These are phyloP conservation scores for Backusella tuberculispora DNA, from an alignment of 192 early-diverging fungal genomes.

Conservation along the genomic window DNA sequence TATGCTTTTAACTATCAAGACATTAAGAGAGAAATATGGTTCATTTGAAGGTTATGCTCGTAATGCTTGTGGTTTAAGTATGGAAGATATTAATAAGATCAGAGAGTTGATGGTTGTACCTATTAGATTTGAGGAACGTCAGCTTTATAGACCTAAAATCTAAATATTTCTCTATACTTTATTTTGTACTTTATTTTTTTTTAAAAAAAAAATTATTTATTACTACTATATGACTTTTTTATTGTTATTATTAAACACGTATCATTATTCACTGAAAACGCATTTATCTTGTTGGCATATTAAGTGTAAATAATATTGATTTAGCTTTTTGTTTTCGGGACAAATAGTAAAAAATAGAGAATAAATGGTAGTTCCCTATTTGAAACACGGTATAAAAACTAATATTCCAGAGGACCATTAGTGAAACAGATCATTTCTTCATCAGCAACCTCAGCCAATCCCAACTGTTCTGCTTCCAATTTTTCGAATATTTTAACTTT, in stretches of 20 bases:
- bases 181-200: no score
- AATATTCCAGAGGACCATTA: not conserved
- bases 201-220: no score
- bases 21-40: conserved; percentile 50
- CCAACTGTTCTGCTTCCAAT: not conserved
- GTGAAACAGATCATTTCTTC: not conserved
- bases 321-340: conserved; percentile 1
- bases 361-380: not conserved
- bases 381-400: not conserved
- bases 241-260: not conserved
- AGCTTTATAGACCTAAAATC: conserved; percentile 30
- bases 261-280: not conserved
- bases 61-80: conserved; percentile 42
- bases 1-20: conserved; percentile 38
- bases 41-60: conserved; percentile 50
- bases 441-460: not conserved
- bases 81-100: conserved; percentile 43
- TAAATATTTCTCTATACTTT: no score
- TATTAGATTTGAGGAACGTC: conserved; percentile 44
- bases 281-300: not conserved
- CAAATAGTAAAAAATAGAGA: not conserved
- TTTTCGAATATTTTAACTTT: not conserved
- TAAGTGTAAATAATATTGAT: not conserved
- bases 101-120: conserved; percentile 47
- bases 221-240: no score